A percentile compares a stretch with the other conserved stretches of the same genome.
Evolutionary conservation across 257 asterid species (phyloP).

Genomic region (Fraxinus pennsylvanica): DNA sequence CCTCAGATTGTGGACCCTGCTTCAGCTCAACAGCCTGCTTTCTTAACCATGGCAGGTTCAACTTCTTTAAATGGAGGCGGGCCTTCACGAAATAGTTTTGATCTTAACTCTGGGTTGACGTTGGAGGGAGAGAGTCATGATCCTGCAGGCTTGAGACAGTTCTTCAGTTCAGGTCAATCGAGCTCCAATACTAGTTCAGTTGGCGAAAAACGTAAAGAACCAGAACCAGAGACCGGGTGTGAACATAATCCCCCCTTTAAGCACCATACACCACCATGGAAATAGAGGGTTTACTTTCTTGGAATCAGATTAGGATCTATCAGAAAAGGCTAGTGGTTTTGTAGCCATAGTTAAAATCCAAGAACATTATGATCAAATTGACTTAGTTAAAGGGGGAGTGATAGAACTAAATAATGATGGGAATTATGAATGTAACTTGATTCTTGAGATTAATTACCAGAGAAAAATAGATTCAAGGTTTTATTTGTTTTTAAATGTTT

Average conservation of each 20-base stretch:
- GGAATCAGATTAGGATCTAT: not conserved
- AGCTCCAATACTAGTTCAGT: conserved; percentile 41
- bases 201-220: conserved; percentile 66
- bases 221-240: conserved; percentile 51
- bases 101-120: conserved; percentile 55
- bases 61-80: conserved; percentile 50
- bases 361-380: conserved; percentile 13
- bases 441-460: conserved; percentile 39
- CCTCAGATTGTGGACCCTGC: conserved; percentile 65
- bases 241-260: conserved; percentile 35
- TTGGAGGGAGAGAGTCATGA: conserved; percentile 53
- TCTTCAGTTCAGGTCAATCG: conserved; percentile 45
- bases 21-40: conserved; percentile 45
- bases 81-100: conserved; percentile 56
- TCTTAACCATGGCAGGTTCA: conserved; percentile 45
- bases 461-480: conserved; percentile 38
- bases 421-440: conserved; percentile 26
- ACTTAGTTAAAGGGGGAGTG: conserved; percentile 22
- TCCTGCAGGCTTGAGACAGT: conserved; percentile 47
- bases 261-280: conserved; percentile 40
- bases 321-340: conserved; percentile 5
- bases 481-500: conserved; percentile 27
- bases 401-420: conserved; percentile 38
- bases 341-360: conserved; percentile 18
- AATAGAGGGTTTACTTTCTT: conserved; percentile 20